phyloP scores from a whole-genome alignment of 179 eudicot species.

The Drosera spatulata region DNA sequence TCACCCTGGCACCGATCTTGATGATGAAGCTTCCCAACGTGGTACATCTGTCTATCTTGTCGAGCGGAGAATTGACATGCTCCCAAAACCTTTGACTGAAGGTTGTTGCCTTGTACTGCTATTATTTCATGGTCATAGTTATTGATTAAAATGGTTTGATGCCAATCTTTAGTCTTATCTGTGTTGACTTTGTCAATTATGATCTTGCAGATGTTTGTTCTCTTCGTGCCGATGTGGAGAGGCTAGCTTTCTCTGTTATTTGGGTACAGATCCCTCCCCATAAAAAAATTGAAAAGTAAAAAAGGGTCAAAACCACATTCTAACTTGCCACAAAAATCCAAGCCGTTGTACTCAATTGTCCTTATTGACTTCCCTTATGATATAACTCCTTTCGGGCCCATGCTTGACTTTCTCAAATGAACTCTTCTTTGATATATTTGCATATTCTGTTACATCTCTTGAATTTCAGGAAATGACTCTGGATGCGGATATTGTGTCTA shows the following conservation, averaged over 20 bases:
- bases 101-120: slow-evolving; percentile 30
- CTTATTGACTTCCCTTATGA: no score
- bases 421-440: not conserved
- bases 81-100: slow-evolving; percentile 98
- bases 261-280: slow-evolving; percentile 38
- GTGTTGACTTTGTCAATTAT: slow-evolving; percentile 1
- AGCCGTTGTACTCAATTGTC: no score
- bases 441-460: not conserved
- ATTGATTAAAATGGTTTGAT: not conserved
- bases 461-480: slow-evolving; percentile 94
- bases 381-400: not conserved
- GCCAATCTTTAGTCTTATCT: not conserved
- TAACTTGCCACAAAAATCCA: no score
- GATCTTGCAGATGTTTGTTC: slow-evolving; percentile 82
- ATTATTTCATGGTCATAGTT: not conserved
- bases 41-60: slow-evolving; percentile 99
- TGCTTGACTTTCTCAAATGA: not conserved
- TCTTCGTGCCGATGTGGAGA: slow-evolving; percentile 90
- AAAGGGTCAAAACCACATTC: not conserved
- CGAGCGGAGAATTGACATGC: slow-evolving; percentile 97
- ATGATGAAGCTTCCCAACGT: slow-evolving; percentile 90
- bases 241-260: slow-evolving; percentile 89
- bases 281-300: no score
- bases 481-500: slow-evolving; percentile 75
- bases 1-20: slow-evolving; percentile 91